Base-by-base conservation (phyloP, 805 yeast genomes). In the Candida sakaeoensis region DNA sequence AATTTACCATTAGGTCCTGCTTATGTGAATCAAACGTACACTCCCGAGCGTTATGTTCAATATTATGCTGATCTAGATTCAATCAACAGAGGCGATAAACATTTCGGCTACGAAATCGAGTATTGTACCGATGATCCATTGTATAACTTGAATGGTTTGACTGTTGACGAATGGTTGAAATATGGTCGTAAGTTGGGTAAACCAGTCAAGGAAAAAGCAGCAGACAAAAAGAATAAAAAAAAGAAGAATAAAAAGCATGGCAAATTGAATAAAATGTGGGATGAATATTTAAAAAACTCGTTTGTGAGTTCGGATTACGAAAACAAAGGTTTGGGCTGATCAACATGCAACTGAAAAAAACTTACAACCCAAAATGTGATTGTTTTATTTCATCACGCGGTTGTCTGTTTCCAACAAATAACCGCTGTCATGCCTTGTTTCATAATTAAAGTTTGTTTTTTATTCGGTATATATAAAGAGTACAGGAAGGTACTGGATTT, bases 21-120 rank as follows among this genome's bases (percentile, higher is more conserved):
- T 0, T 85, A 82, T 55, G 60, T 63, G 2, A 75, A 80, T 2
- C 95, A 86, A 62, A 54, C 79, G 23, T 85, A 85, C 48, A 70
- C 91, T 0, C 95, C 95, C 0, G 72, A 75, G 28, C 65, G 78
- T 44, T 88, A 81, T 59, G 79, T 79, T 1, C 95, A 85, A 55
- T 86, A 82, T 55, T 87, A 66, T 56, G 72, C 80, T n/a, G 86
- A 87, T 56, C 66, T 87, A 44, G 43, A 66, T 18, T 46, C 59
- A 8, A 67, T 79, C 33, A 78, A 79, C 44, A 45, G 56, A 3
- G 74, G 68, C 3, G 49, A 62, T 16, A 63, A 70, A 48, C 57
- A 66, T 9, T 83, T 85, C 48, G 63, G 58, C 5, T 86, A 70
- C 53, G 75, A 80, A 49, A 61, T 81, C 14, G 91, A 86, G 51